These are phyloP conservation scores for Penicillium sumatraense DNA, from an alignment of 2,329 filamentous ascomycete genomes.

Conservation along the genomic window DNA sequence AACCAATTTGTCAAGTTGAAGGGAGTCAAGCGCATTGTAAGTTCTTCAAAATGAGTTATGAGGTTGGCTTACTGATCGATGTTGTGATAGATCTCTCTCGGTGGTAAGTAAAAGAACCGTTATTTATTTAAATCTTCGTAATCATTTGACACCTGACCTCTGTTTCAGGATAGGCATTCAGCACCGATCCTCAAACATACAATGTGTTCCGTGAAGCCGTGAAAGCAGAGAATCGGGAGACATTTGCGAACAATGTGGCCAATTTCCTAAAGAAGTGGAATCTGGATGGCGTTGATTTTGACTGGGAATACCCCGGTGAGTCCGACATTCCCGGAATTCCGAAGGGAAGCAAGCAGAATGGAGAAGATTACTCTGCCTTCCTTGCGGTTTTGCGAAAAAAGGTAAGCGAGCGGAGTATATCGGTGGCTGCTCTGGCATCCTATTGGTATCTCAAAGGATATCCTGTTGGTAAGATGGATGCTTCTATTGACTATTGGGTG, in stretches of 20 bases:
- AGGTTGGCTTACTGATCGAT: too few species aligned
- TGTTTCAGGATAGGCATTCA: too few species aligned
- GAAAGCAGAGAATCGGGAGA: background rate
- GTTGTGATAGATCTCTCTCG: too few species aligned
- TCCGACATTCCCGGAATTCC: constrained; percentile 6
- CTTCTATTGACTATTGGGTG: constrained; percentile 38
- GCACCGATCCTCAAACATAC: too few species aligned
- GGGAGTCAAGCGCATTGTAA: too few species aligned
- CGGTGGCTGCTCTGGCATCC: constrained; percentile 20
- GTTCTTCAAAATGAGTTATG: too few species aligned
- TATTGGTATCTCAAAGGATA: constrained; percentile 6
- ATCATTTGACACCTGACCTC: too few species aligned
- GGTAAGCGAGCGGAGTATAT: background rate
- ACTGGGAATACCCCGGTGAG: constrained; percentile 45
- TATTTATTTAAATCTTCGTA: too few species aligned
- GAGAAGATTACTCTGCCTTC: constrained; percentile 25
- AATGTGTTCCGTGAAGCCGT: background rate
- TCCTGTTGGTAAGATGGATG: background rate
- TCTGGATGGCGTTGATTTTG: constrained; percentile 49
- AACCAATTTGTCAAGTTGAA: too few species aligned
- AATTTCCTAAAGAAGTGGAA: constrained; percentile 43
- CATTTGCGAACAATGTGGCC: constrained; percentile 31
- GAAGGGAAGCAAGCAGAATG: background rate
- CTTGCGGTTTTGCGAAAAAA: constrained; percentile 12
- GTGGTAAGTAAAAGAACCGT: too few species aligned